Evolutionary conservation across 2,329 filamentous ascomycete genomes (phyloP).

Genomic region (Calonectria multiphialidica): DNA sequence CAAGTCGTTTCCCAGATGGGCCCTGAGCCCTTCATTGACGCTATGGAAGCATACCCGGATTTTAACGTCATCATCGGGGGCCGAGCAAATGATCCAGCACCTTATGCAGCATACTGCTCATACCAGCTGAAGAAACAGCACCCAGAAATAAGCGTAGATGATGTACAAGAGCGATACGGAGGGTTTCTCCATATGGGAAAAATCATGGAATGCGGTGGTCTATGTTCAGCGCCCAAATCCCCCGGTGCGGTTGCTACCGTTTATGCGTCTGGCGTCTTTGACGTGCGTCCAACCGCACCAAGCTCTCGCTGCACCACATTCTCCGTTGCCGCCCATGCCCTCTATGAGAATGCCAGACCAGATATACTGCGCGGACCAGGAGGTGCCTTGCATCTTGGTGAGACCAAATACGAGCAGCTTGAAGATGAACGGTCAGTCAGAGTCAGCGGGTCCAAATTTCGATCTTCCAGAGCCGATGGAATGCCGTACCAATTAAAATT

Average conservation of each 20-base stretch:
- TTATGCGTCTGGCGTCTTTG: constrained; percentile 56
- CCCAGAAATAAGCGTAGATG: background rate
- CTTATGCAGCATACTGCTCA: constrained; percentile 51
- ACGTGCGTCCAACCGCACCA: constrained; percentile 56
- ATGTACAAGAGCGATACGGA: constrained; percentile 40
- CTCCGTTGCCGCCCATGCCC: constrained; percentile 64
- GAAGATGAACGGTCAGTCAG: constrained; percentile 27
- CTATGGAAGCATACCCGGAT: constrained; percentile 54
- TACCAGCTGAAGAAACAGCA: constrained; percentile 29
- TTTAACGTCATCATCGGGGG: constrained; percentile 63
- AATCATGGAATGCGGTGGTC: constrained; percentile 65
- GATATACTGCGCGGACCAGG: constrained; percentile 64
- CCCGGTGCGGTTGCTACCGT: constrained; percentile 55
- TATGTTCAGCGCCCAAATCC: constrained; percentile 61
- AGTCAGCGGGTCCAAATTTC: constrained; percentile 29
- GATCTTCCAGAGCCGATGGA: constrained; percentile 9
- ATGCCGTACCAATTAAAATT: constrained; percentile 39
- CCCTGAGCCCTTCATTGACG: constrained; percentile 56
- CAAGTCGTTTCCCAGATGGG: constrained; percentile 61
- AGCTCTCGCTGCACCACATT: constrained; percentile 57
- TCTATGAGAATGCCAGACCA: constrained; percentile 67
- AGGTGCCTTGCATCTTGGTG: constrained; percentile 56
- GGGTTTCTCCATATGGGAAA: constrained; percentile 64
- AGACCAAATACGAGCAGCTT: constrained; percentile 41
- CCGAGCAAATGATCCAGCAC: constrained; percentile 55